Base-by-base conservation (phyloP, 208 protist genomes). In the Leishmania arabica region DNA sequence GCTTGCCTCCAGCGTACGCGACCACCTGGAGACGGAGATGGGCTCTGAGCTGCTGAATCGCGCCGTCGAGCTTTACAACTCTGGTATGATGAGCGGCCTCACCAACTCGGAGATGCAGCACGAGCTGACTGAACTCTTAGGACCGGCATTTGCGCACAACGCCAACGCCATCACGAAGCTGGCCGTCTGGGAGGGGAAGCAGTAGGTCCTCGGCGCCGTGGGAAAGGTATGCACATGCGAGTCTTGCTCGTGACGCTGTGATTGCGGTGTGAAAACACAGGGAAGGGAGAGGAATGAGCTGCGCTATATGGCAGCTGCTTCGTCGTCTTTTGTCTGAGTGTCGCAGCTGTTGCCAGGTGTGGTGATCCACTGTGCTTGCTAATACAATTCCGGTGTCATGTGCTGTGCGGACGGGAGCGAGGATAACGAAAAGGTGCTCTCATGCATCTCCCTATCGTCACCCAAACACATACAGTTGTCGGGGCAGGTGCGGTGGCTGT, bases 151-250 rank as follows among this genome's bases (percentile, higher is more conserved):
- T 72, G 84, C 91, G n/a, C 90, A 96, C 70, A 79, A 96, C 80
- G 87, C 90, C 17, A 96, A 97, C 85, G 91, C 95, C 74, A 95
- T 97, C 81, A 95, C 92, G 34, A 93, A 94, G 80, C 78, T 96
- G 47, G 90, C 90, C 3, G 87, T 97, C 19, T 95, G 91, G 89
- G 95, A 97, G 79, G 88, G 91, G 17, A 95, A 95, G 81, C 88
- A 96, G 86, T 91, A 90, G 53, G 77, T 84, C 24, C 84, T 86
- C 27, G 73, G 66, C 65, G 74, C 76, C 9, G 76, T 62, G 49
- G 49, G n/a, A 24, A 71, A 49, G 37, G 8, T 8, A n/a, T 19
- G 0, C 37, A 71, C 37, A 15, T 27, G 21, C 65, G 40, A 49
- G 37, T 15, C 37, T 47, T 71, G 65, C 21, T 58, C 47, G 42